Evolutionary conservation across 2,329 filamentous ascomycete genomes (phyloP).

Genomic region (Lecanicillium sp.): DNA sequence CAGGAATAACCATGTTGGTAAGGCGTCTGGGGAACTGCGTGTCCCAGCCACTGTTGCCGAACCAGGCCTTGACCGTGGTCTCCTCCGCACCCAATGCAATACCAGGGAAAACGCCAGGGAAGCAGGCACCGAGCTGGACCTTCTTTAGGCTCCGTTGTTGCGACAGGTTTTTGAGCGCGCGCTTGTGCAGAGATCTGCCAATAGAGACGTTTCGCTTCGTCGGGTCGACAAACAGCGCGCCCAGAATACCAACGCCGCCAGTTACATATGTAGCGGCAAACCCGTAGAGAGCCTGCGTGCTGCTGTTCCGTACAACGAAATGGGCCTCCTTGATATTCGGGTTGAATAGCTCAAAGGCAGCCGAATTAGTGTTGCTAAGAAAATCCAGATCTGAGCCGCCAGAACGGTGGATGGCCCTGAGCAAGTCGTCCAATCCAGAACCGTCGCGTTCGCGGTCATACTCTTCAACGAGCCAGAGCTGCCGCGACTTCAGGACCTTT

Average conservation of each 20-base stretch:
- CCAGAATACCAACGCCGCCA: slow-evolving; percentile 67
- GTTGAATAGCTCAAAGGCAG: slow-evolving; percentile 69
- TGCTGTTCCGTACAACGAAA: slow-evolving; percentile 90
- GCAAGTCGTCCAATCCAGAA: slow-evolving; percentile 65
- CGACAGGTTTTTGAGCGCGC: slow-evolving; percentile 68
- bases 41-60: slow-evolving; percentile 86
- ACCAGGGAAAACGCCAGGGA: slow-evolving; percentile 82
- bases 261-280: slow-evolving; percentile 88
- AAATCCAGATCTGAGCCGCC: slow-evolving; percentile 63
- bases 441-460: slow-evolving; percentile 77
- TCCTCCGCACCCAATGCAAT: slow-evolving; percentile 56
- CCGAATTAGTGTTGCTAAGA: slow-evolving; percentile 61
- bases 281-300: slow-evolving; percentile 82
- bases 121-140: slow-evolving; percentile 72
- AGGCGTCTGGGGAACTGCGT: slow-evolving; percentile 51
- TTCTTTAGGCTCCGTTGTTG: slow-evolving; percentile 68
- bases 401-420: slow-evolving; percentile 63
- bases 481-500: slow-evolving; percentile 80
- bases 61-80: slow-evolving; percentile 63
- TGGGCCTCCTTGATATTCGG: slow-evolving; percentile 71
- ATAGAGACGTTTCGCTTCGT: slow-evolving; percentile 81
- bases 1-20: slow-evolving; percentile 65
- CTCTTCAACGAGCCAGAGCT: slow-evolving; percentile 89
- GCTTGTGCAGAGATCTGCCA: slow-evolving; percentile 79
- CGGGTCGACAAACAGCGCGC: slow-evolving; percentile 85